Base-by-base conservation (phyloP, 2,329 filamentous ascomycete species). In the Fonsecaea monophora region DNA sequence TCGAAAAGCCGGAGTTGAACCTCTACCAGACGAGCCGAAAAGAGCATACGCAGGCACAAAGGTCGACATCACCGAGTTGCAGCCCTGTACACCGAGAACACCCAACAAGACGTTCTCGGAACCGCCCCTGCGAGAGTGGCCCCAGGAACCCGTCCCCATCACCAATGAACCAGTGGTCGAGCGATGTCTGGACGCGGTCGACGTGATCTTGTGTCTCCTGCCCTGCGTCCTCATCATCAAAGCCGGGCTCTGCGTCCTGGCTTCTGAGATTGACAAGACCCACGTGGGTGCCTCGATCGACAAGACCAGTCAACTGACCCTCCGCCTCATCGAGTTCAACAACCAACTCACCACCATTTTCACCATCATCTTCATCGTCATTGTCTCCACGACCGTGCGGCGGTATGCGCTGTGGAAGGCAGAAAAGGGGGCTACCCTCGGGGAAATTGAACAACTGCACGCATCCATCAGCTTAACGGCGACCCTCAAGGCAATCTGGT, bases 381-480 rank as follows among this genome's bases (percentile, higher is more conserved):
- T 69, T n/a, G 54, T 69, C 15, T 67, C 64, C 4, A 69, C 67
- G 2, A 45, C 63, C 4, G 64, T 69, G 38, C 55, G 64, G 30
- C 58, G 67, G 38, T 60, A 60, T 42, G 67, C 67, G 0, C 53
- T 69, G 25, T 69, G 64, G 64, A 67, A 62, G 30, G 67, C 67
- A 34, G 59, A 69, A 53, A 56, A 53, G 38, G 67, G 67, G 8
- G 64, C 67, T 10, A 55, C 58, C 25, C 32, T 69, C 25, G 37
- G 64, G 3, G 64, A 69, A 10, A 56, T 69, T 13, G 67, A 69
- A 42, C 67, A 67, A 54, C 53, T 69, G 21, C 67, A 69, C 37
- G 67, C 59, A 18, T 64, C 59, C 53, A 55, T 64, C 25, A 67
- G 64, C 45, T 37, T 67, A 13, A 61, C 60, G 21, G 62, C 59